Conservation (phyloP, 1,139 yeast genomes). For the Pneumocystis murina region DNA sequence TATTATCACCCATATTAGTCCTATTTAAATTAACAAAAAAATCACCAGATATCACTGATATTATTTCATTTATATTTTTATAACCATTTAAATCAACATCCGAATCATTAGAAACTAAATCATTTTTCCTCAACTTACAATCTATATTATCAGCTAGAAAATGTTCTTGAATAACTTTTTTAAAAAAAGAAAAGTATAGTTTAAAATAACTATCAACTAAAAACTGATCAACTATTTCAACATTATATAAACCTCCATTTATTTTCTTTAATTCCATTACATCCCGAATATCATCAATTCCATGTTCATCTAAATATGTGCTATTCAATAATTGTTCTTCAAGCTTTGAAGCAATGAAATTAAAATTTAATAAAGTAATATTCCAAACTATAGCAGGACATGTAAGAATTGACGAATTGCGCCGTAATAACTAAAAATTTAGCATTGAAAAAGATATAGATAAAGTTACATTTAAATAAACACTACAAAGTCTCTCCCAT, state of each 20-base stretch:
- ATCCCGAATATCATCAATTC: constrained; percentile 6
- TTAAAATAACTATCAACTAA: constrained; percentile 8
- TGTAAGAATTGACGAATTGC: not conserved
- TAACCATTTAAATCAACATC: not conserved
- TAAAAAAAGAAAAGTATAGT: constrained; percentile 1
- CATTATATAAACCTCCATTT: constrained; percentile 9
- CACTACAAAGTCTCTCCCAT: not conserved
- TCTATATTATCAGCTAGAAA: not conserved
- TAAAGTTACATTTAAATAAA: constrained; percentile 1
- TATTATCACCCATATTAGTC: not conserved
- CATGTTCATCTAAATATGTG: not conserved
- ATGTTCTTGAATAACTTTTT: not conserved
- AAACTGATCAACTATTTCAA: constrained; percentile 8
- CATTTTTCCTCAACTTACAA: not conserved
- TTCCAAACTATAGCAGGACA: not conserved
- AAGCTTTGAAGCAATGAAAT: constrained; percentile 2
- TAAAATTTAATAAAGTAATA: constrained; percentile 2
- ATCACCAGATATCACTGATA: not conserved
- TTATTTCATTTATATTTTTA: not conserved
- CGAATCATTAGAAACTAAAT: not conserved
- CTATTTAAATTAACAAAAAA: not conserved
- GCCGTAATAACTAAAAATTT: not conserved
- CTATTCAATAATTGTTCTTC: not conserved
- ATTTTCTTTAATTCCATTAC: constrained; percentile 8
- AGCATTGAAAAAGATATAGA: not conserved